Evolutionary conservation across 1,139 yeast genomes (phyloP), one percentile per base, ranked within the genome.

Genomic region (Magnusiomyces sp.): DNA sequence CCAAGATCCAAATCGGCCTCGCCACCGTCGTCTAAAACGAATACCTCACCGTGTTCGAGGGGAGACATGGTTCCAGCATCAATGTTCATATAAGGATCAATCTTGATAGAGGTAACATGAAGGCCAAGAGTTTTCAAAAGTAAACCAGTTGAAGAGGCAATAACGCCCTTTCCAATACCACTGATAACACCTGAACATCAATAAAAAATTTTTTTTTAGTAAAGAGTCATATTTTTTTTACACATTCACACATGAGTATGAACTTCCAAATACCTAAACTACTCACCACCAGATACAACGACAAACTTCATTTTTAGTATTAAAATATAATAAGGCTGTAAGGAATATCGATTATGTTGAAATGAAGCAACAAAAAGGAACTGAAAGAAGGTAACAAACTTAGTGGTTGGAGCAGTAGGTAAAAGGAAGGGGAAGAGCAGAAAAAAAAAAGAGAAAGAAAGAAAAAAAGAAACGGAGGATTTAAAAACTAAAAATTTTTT

Each of bases 61-160:
- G 99, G 99, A 43, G 96, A 87, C 98, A 92, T 92, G 49, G 99
- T 92, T 61, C 99, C 99, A 45, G 99, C 99, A 71, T 92, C 99
- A 59, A 92, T 88, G 72, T 92, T 92, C 95, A 92, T 87, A 71
- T 92, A 92, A 43, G 99, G 99, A 72, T 92, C 99, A 64, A 92
- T 92, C 70, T 92, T 92, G 73, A 94, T 92, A 14, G 97, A 89
- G 5, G 98, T 90, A 55, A 90, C 98, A 67, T 95, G 82, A 62
- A 85, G 77, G 50, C 99, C 99, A 56, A 88, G 72, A 49, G 98
- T 90, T 71, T 94, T 94, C 70, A 94, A 78, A 59, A 92, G 71
- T 70, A 94, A 80, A 53, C 99, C 99, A 31, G 98, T 92, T 52
- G 97, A 88, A 39, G 97, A 89, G 53, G 99, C 95, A 55, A 90